phyloP scores from a whole-genome alignment of 1,139 yeast genomes.

The Lodderomyces theae region DNA sequence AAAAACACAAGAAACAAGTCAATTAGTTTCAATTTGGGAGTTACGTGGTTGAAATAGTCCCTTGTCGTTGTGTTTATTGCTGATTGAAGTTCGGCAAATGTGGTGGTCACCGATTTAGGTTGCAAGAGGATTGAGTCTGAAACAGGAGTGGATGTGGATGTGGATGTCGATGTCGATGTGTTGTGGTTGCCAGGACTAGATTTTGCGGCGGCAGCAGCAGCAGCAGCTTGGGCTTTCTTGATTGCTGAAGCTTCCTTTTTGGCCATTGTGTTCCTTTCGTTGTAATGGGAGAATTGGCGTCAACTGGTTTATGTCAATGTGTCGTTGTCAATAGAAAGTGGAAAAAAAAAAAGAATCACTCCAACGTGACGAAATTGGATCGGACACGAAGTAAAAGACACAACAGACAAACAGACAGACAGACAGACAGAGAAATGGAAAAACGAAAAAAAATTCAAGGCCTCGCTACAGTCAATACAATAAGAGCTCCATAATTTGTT shows the following conservation, averaged over 20 bases:
- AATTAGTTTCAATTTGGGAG: constrained; percentile 59
- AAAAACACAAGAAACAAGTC: constrained; percentile 76
- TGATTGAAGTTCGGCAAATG: constrained; percentile 40
- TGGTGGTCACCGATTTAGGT: constrained; percentile 9
- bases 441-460: too few relatives aligned
- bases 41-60: constrained; percentile 42
- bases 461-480: too few relatives aligned
- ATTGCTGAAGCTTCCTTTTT: constrained; percentile 31
- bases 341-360: background rate
- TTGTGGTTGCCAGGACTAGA: too few relatives aligned
- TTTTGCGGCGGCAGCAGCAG: constrained; percentile 5
- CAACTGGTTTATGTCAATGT: too few relatives aligned
- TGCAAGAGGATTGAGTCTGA: background rate
- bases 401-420: too few relatives aligned
- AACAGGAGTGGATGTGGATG: constrained; percentile 9
- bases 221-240: constrained; percentile 25
- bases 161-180: constrained; percentile 13
- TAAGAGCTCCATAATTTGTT: too few relatives aligned
- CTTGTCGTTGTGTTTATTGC: constrained; percentile 49
- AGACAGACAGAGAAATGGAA: too few relatives aligned
- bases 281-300: too few relatives aligned
- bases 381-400: too few relatives aligned
- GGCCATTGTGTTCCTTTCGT: too few relatives aligned
- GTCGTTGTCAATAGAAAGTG: too few relatives aligned
- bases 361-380: too few relatives aligned